phyloP scores from a whole-genome alignment of 2,329 filamentous ascomycete species.

The Monosporascus cannonballus region DNA sequence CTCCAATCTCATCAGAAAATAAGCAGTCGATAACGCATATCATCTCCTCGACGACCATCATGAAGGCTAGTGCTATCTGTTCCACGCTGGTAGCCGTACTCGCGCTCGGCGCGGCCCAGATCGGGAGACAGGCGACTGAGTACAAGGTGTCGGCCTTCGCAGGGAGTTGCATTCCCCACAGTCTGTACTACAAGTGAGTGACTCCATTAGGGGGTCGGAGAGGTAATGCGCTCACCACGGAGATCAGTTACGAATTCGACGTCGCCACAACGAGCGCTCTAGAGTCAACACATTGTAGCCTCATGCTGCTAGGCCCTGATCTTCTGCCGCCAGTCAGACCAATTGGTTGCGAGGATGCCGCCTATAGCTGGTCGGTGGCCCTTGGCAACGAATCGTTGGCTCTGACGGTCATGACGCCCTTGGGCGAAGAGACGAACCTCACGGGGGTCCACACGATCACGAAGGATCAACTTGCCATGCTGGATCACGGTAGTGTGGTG shows the following conservation, averaged over 20 bases:
- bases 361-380: conserved; percentile 12
- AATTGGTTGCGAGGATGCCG: conserved; percentile 12
- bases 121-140: conserved; percentile 4
- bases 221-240: neutral
- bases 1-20: neutral
- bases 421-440: conserved; percentile 11
- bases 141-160: conserved; percentile 14
- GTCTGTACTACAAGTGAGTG: conserved; percentile 13
- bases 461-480: conserved; percentile 10
- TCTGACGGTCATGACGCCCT: conserved; percentile 12
- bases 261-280: conserved; percentile 8
- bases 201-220: too few species aligned
- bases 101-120: conserved; percentile 10
- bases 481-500: conserved; percentile 11
- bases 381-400: conserved; percentile 6
- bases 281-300: conserved; percentile 9
- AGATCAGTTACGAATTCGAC: conserved; percentile 14
- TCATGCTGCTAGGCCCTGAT: conserved; percentile 16
- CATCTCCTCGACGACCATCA: neutral
- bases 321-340: conserved; percentile 11
- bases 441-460: conserved; percentile 14
- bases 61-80: conserved; percentile 12
- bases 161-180: conserved; percentile 19
- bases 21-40: neutral
- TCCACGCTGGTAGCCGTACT: conserved; percentile 10